Percentiles rank a stretch among this genome's conserved stretches.
These are phyloP conservation scores for Meripilus lineatus DNA, from an alignment of 1,284 basidiomycete genomes.

Conservation along the genomic window DNA sequence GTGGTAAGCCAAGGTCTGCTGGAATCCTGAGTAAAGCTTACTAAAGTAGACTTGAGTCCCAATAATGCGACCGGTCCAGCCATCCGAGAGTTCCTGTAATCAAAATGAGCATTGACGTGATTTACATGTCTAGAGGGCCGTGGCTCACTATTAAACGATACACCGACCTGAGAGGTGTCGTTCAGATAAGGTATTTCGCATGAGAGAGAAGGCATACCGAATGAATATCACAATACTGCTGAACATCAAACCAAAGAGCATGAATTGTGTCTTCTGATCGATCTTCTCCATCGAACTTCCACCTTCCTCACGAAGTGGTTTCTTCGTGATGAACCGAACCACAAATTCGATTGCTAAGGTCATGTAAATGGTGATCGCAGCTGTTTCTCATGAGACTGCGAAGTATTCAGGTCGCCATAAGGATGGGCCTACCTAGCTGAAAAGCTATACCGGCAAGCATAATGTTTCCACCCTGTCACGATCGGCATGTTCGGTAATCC, in stretches of 20 bases:
- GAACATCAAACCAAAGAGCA: conserved; percentile 33
- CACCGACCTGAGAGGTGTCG: conserved; percentile 29
- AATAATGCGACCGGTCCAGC: conserved; percentile 51
- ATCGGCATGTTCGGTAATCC: background rate
- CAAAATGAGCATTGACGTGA: background rate
- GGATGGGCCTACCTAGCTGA: conserved; percentile 34
- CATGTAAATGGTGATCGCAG: conserved; percentile 40
- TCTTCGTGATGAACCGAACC: conserved; percentile 34
- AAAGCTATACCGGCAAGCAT: conserved; percentile 53
- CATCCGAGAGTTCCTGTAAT: conserved; percentile 41
- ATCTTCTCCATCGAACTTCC: conserved; percentile 11
- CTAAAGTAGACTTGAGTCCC: conserved; percentile 53
- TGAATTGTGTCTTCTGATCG: conserved; percentile 27
- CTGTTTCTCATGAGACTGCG: conserved; percentile 16
- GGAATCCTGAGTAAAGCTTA: conserved; percentile 19
- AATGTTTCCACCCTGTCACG: conserved; percentile 34
- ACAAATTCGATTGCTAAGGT: conserved; percentile 42
- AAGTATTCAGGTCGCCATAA: background rate
- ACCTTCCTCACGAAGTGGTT: conserved; percentile 28
- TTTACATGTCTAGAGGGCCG: background rate
- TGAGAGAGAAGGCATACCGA: conserved; percentile 25
- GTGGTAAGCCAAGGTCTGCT: background rate
- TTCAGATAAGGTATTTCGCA: background rate
- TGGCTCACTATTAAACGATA: conserved; percentile 41
- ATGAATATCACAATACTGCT: conserved; percentile 37